Evolutionary conservation across 306 rosid genomes (phyloP).

Genomic region (Albizia julibrissin): DNA sequence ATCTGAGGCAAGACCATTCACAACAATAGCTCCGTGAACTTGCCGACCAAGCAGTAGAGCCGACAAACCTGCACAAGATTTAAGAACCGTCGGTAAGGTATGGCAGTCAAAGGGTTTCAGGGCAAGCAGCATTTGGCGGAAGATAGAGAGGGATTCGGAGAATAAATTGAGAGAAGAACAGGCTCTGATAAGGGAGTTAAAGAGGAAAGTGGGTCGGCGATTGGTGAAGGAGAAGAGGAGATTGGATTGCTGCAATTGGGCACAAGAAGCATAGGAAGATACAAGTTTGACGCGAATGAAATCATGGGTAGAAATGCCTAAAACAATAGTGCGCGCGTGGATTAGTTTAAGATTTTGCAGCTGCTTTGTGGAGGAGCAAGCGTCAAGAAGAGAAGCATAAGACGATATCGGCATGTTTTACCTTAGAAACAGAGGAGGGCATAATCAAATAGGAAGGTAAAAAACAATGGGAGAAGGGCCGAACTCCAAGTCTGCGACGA

Average conservation of each 20-base stretch:
- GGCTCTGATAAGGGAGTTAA: conserved; percentile 67
- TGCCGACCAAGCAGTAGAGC: conserved; percentile 52
- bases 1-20: conserved; percentile 56
- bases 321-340: conserved; percentile 48
- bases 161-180: conserved; percentile 50
- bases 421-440: background rate
- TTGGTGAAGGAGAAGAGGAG: conserved; percentile 56
- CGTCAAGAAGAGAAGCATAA: conserved; percentile 50
- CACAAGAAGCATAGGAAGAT: conserved; percentile 59
- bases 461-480: background rate
- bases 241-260: conserved; percentile 52
- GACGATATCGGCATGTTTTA: conserved; percentile 22
- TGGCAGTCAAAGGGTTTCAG: conserved; percentile 47
- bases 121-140: conserved; percentile 43
- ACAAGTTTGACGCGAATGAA: conserved; percentile 65
- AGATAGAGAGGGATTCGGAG: conserved; percentile 54
- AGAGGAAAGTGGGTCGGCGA: conserved; percentile 69
- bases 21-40: conserved; percentile 58
- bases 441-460: background rate
- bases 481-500: background rate
- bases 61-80: conserved; percentile 57
- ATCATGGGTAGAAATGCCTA: conserved; percentile 47
- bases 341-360: conserved; percentile 46
- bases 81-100: conserved; percentile 61
- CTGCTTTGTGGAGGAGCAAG: conserved; percentile 44